Conservation (phyloP, 768 basidiomycete genomes). For the Mycena haematopus region DNA sequence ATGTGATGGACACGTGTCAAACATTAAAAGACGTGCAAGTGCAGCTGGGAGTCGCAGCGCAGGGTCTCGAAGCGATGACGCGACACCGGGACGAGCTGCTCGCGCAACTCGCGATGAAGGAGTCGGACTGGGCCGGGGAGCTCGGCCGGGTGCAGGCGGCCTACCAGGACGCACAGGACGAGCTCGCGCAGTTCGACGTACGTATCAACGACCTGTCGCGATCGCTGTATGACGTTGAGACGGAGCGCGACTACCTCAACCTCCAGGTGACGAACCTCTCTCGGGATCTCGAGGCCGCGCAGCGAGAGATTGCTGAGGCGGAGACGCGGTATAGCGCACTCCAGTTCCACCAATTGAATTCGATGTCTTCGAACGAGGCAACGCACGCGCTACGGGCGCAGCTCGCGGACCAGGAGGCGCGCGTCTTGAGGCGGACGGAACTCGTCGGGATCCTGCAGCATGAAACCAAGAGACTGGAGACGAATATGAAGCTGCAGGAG, state of each 20-base stretch:
- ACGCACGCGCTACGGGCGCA: slow-evolving; percentile 63
- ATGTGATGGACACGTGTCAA: slow-evolving; percentile 32
- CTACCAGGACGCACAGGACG: slow-evolving; percentile 44
- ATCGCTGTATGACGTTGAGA: slow-evolving; percentile 61
- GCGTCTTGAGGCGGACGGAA: slow-evolving; percentile 70
- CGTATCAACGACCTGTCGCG: slow-evolving; percentile 52
- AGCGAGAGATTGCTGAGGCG: slow-evolving; percentile 59
- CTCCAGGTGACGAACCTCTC: slow-evolving; percentile 70
- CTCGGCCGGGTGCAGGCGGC: slow-evolving; percentile 33
- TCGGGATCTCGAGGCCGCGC: slow-evolving; percentile 58
- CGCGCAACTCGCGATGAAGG: slow-evolving; percentile 40
- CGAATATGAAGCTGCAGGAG: slow-evolving; percentile 76
- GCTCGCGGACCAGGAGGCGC: slow-evolving; percentile 70
- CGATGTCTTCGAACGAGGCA: slow-evolving; percentile 64
- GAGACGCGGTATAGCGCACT: slow-evolving; percentile 68
- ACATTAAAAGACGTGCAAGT: slow-evolving; percentile 40
- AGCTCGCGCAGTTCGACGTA: slow-evolving; percentile 48
- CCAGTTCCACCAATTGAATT: slow-evolving; percentile 70
- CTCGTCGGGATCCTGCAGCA: slow-evolving; percentile 83
- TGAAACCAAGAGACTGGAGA: slow-evolving; percentile 78
- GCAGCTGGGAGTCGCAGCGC: slow-evolving; percentile 40
- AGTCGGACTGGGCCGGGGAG: slow-evolving; percentile 39
- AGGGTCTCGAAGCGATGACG: slow-evolving; percentile 46
- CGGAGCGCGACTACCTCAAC: slow-evolving; percentile 69
- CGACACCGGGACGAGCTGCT: slow-evolving; percentile 45